Base-by-base conservation (phyloP, 1,284 basidiomycete species). In the Exobasidium rhododendri region DNA sequence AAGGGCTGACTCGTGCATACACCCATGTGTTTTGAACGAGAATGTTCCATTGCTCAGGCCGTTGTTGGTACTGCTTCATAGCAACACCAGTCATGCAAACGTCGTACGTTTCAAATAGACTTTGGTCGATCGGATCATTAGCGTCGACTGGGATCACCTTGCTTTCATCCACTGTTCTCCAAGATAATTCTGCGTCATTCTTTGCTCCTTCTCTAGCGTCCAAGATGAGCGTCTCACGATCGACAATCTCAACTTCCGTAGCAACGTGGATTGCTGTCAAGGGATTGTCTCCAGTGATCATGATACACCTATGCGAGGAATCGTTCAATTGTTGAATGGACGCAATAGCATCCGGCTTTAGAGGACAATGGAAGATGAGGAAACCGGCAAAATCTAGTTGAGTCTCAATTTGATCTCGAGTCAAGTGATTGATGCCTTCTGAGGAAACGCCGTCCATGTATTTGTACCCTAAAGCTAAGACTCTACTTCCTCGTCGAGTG, bases 261-360 rank as follows among this genome's bases (percentile, higher is more conserved):
- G 77, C 77, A 4, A 79, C 72, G 52, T 78, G 77, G 17, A 77
- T 68, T 2, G 76, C 77, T 24, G 77, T 79, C 31, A 79, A 57
- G 30, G 77, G 76, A 61, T 78, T 77, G 71, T 79, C 77, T n/a
- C 77, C 77, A 4, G 77, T 79, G 49, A 79, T 79, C 77, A 79
- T 79, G 62, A 79, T 75, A 56, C 77, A 74, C 31, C 77, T 71
- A 66, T 79, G 77, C 40, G 74, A 74, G 32, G 77, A 77, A 63
- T 79, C 77, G 59, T 73, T 73, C 55, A 79, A 66, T 65, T 75
- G 69, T 58, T 71, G 70, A 57, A 79, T 58, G 55, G 70, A 65
- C 14, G 67, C 66, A 32, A 77, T 61, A 0, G 77, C 77, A 61
- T 79, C 77, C 1, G 72, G 67, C 63, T 79, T 79, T 58, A 79